Evolutionary conservation across 495 filamentous ascomycete genomes (phyloP).

Genomic region (Pseudotulostoma volvatum): DNA sequence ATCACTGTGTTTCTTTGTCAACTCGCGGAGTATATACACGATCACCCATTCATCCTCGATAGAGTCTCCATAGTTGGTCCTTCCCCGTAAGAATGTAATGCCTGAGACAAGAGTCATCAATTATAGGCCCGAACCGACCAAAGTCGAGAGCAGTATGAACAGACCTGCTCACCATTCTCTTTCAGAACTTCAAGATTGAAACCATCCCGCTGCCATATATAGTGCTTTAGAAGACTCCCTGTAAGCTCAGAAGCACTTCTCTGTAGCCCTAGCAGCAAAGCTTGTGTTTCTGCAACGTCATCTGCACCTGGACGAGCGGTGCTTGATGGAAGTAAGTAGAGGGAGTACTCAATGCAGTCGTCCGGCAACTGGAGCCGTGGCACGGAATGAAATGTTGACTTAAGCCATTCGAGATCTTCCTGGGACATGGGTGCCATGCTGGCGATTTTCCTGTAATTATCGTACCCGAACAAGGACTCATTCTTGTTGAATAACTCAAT

Average conservation of each 20-base stretch:
- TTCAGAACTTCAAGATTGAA: conserved; percentile 48
- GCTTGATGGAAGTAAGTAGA: conserved; percentile 45
- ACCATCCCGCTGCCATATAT: conserved; percentile 86
- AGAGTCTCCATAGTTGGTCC: conserved; percentile 77
- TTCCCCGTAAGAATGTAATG: conserved; percentile 41
- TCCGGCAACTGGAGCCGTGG: conserved; percentile 61
- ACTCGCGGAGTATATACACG: conserved; percentile 72
- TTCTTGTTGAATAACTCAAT: too few species aligned
- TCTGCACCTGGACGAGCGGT: conserved; percentile 31
- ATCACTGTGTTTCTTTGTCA: conserved; percentile 54
- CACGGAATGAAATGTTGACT: conserved; percentile 36
- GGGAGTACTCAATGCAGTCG: conserved; percentile 72
- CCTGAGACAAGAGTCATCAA: conserved; percentile 18
- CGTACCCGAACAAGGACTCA: too few species aligned
- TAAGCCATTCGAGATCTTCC: conserved; percentile 34
- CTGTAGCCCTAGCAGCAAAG: conserved; percentile 53
- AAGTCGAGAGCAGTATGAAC: too few species aligned
- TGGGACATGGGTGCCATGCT: conserved; percentile 30
- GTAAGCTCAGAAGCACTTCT: conserved; percentile 45
- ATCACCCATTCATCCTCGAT: conserved; percentile 96
- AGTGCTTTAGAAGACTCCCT: conserved; percentile 52
- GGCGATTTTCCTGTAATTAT: neutral
- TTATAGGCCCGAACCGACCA: too few species aligned
- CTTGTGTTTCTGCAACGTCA: conserved; percentile 32
- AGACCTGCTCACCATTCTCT: conserved; percentile 35